Evolutionary conservation across 306 rosid genomes (phyloP).

Genomic region (Vachellia pachyceras): DNA sequence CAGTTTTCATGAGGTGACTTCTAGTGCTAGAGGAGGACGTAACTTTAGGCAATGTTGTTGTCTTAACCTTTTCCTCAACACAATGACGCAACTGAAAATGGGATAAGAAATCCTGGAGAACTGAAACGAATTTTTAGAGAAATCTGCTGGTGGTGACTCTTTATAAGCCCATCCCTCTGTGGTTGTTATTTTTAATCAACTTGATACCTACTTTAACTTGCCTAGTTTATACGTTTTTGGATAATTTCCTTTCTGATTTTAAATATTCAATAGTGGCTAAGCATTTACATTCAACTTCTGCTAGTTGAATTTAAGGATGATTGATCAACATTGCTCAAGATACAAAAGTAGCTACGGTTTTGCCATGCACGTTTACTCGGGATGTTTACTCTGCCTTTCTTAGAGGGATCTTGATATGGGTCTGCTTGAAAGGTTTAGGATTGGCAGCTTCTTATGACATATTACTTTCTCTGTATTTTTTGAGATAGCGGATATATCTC

Average conservation of each 20-base stretch:
- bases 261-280: neutral
- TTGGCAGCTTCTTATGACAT: neutral
- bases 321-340: constrained; percentile 14
- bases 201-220: neutral
- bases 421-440: neutral
- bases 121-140: no score
- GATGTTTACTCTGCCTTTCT: no score
- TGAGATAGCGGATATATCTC: neutral
- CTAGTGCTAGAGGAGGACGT: neutral
- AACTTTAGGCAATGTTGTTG: constrained; percentile 5
- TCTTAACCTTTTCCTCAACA: no score
- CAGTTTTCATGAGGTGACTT: constrained; percentile 5
- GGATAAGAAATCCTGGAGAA: no score
- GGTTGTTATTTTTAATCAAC: neutral
- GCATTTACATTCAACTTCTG: neutral
- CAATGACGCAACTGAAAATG: no score
- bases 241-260: neutral
- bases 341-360: constrained; percentile 1
- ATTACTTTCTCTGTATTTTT: neutral
- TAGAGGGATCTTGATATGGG: neutral
- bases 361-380: constrained; percentile 7
- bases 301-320: constrained; percentile 10
- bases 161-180: neutral
- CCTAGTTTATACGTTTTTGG: neutral
- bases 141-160: neutral